These are phyloP conservation scores for Cadophora malorum DNA, from an alignment of 2,329 filamentous ascomycete species.

Conservation along the genomic window DNA sequence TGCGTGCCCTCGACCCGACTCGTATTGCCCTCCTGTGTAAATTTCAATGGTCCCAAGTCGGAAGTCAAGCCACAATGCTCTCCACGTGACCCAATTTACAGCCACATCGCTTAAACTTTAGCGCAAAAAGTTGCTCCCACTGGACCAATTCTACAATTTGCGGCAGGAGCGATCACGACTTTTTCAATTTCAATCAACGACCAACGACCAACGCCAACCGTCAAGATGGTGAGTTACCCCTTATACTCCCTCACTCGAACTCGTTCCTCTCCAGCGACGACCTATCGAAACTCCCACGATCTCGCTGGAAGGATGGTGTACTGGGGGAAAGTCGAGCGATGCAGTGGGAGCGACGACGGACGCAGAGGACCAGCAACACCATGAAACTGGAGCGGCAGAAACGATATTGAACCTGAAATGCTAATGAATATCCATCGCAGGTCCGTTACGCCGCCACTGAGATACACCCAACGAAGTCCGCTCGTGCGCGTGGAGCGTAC, in stretches of 20 bases:
- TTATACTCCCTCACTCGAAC: not conserved
- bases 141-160: constrained; percentile 6
- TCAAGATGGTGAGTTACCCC: constrained; percentile 30
- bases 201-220: constrained; percentile 22
- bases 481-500: constrained; percentile 97
- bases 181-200: not conserved
- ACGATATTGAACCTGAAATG: not conserved
- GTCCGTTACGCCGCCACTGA: constrained; percentile 96
- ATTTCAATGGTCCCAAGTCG: not conserved
- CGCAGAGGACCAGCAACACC: not conserved
- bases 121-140: constrained; percentile 1
- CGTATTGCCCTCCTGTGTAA: not conserved
- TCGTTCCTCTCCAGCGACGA: not conserved
- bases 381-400: not conserved
- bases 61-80: not conserved
- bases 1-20: too few relatives aligned
- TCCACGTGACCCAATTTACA: not conserved
- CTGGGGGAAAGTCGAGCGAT: not conserved
- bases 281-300: not conserved
- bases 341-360: not conserved
- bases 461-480: constrained; percentile 89
- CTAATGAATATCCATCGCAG: constrained; percentile 52
- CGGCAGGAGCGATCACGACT: not conserved
- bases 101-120: constrained; percentile 2
- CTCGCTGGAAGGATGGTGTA: not conserved